phyloP scores from a whole-genome alignment of 1,284 basidiomycete species.

The Boletellus deceptivus region DNA sequence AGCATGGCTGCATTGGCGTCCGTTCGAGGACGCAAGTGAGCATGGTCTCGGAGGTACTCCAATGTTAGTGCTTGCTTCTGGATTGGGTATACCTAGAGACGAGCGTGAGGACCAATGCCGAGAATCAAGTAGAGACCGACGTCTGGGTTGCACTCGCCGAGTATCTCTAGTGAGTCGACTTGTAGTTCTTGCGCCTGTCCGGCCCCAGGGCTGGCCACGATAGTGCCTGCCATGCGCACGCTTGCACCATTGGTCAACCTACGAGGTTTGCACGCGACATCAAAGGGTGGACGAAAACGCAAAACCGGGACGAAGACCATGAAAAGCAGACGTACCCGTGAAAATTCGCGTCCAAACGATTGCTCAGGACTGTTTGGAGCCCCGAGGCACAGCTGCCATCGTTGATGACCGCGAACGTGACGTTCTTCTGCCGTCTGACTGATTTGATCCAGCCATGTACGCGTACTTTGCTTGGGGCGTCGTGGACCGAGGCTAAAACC shows the following conservation, averaged over 20 bases:
- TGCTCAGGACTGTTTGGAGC: slow-evolving; percentile 74
- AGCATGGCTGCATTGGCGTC: slow-evolving; percentile 69
- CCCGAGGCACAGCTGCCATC: slow-evolving; percentile 74
- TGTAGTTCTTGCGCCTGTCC: slow-evolving; percentile 76
- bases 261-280: slow-evolving; percentile 6
- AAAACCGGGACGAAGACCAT: too few relatives aligned
- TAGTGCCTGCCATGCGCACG: slow-evolving; percentile 63
- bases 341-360: slow-evolving; percentile 16
- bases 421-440: slow-evolving; percentile 80
- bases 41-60: slow-evolving; percentile 78
- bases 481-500: slow-evolving; percentile 39
- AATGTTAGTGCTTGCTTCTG: slow-evolving; percentile 79
- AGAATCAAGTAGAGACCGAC: slow-evolving; percentile 38
- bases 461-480: slow-evolving; percentile 25
- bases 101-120: slow-evolving; percentile 7
- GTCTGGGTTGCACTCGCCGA: slow-evolving; percentile 77
- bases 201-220: slow-evolving; percentile 63
- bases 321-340: slow-evolving; percentile 13
- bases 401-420: slow-evolving; percentile 79
- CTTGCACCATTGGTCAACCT: slow-evolving; percentile 74
- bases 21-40: slow-evolving; percentile 82
- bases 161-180: slow-evolving; percentile 61
- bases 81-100: slow-evolving; percentile 71
- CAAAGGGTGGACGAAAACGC: neutral
- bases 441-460: slow-evolving; percentile 84